Base-by-base conservation (phyloP, 768 basidiomycete genomes). In the Austroboletus festivus region DNA sequence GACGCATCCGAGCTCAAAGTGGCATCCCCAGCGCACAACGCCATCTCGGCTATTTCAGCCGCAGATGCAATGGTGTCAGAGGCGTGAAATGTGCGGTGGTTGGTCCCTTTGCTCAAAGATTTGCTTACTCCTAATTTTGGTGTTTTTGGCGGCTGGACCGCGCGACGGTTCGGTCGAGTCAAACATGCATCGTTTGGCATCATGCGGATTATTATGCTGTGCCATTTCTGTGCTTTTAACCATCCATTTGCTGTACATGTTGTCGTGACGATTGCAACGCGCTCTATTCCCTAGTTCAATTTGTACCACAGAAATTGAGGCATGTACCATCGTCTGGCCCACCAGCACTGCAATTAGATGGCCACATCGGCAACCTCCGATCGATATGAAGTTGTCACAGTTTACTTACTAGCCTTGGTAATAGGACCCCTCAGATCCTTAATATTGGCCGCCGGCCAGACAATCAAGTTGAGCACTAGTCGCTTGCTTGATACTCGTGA, bases 51-150 rank as follows among this genome's bases (percentile, higher is more conserved):
- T 38, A 7, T 61, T 35, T 61, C 60, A 23, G 65, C 60, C 21
- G 73, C 56, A 24, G 75, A 75, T 42, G 47, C 69, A n/a, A 69
- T 70, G n/a, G 66, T 76, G 70, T 65, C 71, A 22, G 75, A 75
- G 40, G 72, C 71, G 53, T 57, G 57, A 57, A 33, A 30, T 30
- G 45, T 50, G 42, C 20, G 44, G 22, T 53, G 45, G 43, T 51
- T 52, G 28, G 46, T 48, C 31, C 23, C 38, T 18, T 49, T 45
- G 5, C 12, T 51, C 31, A 33, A 47, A 42, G 46, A 39, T 45
- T 50, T 53, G 26, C 19, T 38, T 38, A 23, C 19, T 53, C 42
- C 34, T 52, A 50, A 56, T 46, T 48, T 57, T 59, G 56, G 47
- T 51, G 46, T 54, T 39, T 49, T 42, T 42, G 38, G 35, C 42